Conservation (phyloP, 192 early-diverging fungal genomes). For the Cladochytrium replicatum region DNA sequence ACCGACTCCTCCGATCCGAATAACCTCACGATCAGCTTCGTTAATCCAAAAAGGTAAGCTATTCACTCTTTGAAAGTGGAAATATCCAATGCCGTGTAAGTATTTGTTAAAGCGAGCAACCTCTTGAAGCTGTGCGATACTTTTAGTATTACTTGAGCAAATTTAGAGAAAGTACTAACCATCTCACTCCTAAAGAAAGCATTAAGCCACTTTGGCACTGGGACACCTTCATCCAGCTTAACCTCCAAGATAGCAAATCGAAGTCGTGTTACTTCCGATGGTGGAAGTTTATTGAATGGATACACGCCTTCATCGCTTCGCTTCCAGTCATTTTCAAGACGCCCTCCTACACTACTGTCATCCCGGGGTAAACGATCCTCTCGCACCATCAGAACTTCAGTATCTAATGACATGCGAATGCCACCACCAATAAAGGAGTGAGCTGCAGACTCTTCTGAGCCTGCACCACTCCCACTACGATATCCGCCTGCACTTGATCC, state of each 20-base stretch:
- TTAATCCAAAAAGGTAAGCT: conserved; percentile 94
- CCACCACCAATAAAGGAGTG: conserved; percentile 85
- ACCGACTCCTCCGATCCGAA: too few species aligned
- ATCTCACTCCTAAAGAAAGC: conserved; percentile 82
- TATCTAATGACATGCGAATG: conserved; percentile 89
- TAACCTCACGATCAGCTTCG: too few species aligned
- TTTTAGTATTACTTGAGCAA: too few species aligned
- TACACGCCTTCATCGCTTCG: conserved; percentile 73
- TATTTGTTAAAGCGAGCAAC: conserved; percentile 98
- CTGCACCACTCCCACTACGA: too few species aligned
- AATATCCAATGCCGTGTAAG: conserved; percentile 84
- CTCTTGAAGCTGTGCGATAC: conserved; percentile 56
- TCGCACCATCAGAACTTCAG: conserved; percentile 89
- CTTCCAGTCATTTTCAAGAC: conserved; percentile 81
- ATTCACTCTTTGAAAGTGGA: conserved; percentile 57
- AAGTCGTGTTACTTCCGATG: conserved; percentile 71
- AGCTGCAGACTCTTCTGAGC: too few species aligned
- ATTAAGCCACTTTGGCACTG: conserved; percentile 87
- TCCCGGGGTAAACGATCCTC: too few species aligned
- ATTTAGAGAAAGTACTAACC: too few species aligned
- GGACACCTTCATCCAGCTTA: conserved; percentile 83
- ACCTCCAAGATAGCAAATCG: conserved; percentile 96
- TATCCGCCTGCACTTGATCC: too few species aligned
- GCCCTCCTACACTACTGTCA: conserved; percentile 63
- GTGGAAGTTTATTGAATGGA: conserved; percentile 71